Percentiles rank a stretch among this genome's conserved stretches.
These are phyloP conservation scores for Filobasidium uniguttulatum DNA, from an alignment of 1,284 basidiomycete species.

Conservation along the genomic window DNA sequence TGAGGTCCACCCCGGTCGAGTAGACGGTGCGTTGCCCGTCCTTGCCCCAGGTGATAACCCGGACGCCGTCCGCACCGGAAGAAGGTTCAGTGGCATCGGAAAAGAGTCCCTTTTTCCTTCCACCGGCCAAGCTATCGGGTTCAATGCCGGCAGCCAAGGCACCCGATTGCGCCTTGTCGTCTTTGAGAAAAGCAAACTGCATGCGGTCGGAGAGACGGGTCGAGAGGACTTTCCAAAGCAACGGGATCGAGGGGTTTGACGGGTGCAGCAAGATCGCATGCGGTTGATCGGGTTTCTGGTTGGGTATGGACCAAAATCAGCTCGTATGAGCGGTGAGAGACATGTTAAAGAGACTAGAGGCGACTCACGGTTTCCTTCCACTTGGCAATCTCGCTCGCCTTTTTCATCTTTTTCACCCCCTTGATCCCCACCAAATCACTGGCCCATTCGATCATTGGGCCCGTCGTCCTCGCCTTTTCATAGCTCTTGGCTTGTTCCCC, in stretches of 20 bases:
- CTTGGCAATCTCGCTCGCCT: slow-evolving; percentile 19
- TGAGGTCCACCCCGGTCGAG: slow-evolving; percentile 27
- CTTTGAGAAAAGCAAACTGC: slow-evolving; percentile 53
- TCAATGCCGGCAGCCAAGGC: slow-evolving; percentile 21
- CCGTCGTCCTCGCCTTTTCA: slow-evolving; percentile 58
- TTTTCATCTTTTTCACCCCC: slow-evolving; percentile 47
- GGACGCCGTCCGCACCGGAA: slow-evolving; percentile 25
- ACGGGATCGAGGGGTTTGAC: slow-evolving; percentile 57
- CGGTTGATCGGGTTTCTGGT: slow-evolving; percentile 45
- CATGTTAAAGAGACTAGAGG: not conserved
- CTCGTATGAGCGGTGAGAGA: not conserved
- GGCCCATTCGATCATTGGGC: slow-evolving; percentile 62
- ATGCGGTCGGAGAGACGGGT: slow-evolving; percentile 58
- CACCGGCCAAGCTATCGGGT: too few species aligned
- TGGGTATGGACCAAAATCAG: not conserved
- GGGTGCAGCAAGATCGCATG: slow-evolving; percentile 60
- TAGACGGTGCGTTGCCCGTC: slow-evolving; percentile 19
- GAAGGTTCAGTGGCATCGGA: not conserved
- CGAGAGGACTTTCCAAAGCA: slow-evolving; percentile 71
- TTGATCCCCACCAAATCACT: slow-evolving; percentile 57
- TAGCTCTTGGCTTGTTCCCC: slow-evolving; percentile 54
- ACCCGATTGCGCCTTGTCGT: slow-evolving; percentile 44
- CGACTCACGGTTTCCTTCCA: slow-evolving; percentile 9
- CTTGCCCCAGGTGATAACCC: slow-evolving; percentile 25
- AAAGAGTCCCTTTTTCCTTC: slow-evolving; percentile 18